phyloP scores from a whole-genome alignment of 192 early-diverging fungal species.

The Umbelopsis isabellina region DNA sequence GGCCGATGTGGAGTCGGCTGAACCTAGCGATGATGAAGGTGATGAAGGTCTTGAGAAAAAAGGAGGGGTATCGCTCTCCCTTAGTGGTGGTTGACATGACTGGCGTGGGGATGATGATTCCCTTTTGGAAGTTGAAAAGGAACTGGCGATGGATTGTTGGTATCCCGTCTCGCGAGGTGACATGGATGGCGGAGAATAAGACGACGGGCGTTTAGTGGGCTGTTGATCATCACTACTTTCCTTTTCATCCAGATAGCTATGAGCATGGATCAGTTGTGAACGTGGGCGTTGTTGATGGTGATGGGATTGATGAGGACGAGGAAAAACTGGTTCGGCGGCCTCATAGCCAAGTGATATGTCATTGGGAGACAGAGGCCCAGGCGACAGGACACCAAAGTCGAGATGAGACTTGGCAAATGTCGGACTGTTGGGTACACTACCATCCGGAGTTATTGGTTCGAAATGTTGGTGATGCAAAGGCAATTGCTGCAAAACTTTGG shows the following conservation, averaged over 20 bases:
- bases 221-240: conserved; percentile 1
- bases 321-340: background rate
- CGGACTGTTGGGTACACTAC: conserved; percentile 33
- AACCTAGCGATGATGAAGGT: conserved; percentile 4
- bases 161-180: conserved; percentile 12
- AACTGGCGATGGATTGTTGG: background rate
- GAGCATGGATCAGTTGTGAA: conserved; percentile 13
- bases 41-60: conserved; percentile 14
- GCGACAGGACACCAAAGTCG: conserved; percentile 3
- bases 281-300: background rate
- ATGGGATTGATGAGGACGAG: background rate
- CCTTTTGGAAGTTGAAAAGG: conserved; percentile 8
- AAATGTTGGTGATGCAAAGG: conserved; percentile 31
- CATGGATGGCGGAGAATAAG: conserved; percentile 14
- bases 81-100: conserved; percentile 19
- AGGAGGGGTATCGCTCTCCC: conserved; percentile 3
- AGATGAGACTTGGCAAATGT: conserved; percentile 19
- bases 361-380: background rate
- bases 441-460: conserved; percentile 37
- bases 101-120: conserved; percentile 5
- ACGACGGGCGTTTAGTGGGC: background rate
- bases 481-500: background rate
- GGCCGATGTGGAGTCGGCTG: background rate
- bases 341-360: background rate
- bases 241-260: conserved; percentile 18